A percentile compares a stretch with the other conserved stretches of the same genome.
Conservation (phyloP, 139 green algal genomes). For the Monoraphidium neglectum region DNA sequence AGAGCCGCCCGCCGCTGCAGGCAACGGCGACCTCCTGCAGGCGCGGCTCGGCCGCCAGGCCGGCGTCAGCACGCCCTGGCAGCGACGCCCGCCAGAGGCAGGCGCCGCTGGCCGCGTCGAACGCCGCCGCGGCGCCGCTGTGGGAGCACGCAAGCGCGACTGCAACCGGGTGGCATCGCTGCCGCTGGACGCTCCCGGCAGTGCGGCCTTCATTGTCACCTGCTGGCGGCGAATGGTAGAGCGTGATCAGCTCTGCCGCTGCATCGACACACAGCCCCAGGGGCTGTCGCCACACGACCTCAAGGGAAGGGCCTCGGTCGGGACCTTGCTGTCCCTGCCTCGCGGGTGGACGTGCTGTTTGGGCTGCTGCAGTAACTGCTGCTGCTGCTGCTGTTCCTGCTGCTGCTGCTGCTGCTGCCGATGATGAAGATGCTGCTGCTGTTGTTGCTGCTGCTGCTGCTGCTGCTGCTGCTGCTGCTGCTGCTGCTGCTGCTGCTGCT, state of each 20-base stretch:
- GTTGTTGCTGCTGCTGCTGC: constrained; percentile 7
- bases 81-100: constrained; percentile 28
- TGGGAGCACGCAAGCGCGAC: constrained; percentile 55
- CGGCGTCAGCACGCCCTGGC: constrained; percentile 29
- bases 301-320: neutral
- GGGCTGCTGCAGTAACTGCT: neutral
- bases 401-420: constrained; percentile 14
- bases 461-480: neutral
- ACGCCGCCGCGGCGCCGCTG: constrained; percentile 43
- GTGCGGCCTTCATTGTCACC: neutral
- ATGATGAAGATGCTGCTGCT: constrained; percentile 1
- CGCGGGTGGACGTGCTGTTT: too few species aligned
- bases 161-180: neutral
- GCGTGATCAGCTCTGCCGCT: constrained; percentile 14
- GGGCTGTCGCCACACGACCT: constrained; percentile 11
- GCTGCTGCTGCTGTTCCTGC: neutral
- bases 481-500: too few species aligned
- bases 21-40: constrained; percentile 22
- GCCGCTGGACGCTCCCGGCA: neutral
- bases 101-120: constrained; percentile 26
- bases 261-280: constrained; percentile 27
- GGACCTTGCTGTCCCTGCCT: too few species aligned
- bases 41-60: constrained; percentile 29
- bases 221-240: neutral
- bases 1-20: constrained; percentile 21